Evolutionary conservation across 495 filamentous ascomycete species (phyloP).

Genomic region (Aspergillus homomorphus): DNA sequence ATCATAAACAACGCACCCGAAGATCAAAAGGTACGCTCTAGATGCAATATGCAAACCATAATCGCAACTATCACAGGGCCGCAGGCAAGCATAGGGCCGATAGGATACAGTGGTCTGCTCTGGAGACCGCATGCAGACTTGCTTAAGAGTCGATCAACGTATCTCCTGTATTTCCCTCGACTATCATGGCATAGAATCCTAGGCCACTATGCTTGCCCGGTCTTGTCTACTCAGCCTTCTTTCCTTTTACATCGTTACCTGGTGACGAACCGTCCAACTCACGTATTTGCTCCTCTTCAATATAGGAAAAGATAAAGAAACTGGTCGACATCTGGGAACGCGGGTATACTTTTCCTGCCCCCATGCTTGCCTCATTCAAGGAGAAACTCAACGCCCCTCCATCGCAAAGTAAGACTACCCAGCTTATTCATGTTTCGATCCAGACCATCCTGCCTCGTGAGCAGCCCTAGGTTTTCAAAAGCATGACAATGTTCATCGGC

Average conservation of each 20-base stretch:
- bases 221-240: slow-evolving; percentile 7
- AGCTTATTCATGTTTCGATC: not conserved
- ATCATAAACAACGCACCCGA: slow-evolving; percentile 83
- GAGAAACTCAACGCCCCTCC: slow-evolving; percentile 66
- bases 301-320: slow-evolving; percentile 94
- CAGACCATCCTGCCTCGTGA: slow-evolving; percentile 6
- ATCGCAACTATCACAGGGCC: slow-evolving; percentile 25
- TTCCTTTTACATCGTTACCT: slow-evolving; percentile 17
- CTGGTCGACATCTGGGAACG: slow-evolving; percentile 98
- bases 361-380: slow-evolving; percentile 83
- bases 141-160: slow-evolving; percentile 32
- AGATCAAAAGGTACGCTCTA: slow-evolving; percentile 96
- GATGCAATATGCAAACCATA: slow-evolving; percentile 27
- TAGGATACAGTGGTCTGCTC: slow-evolving; percentile 20
- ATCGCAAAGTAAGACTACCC: slow-evolving; percentile 60
- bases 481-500: not conserved
- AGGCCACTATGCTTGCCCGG: slow-evolving; percentile 12
- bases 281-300: slow-evolving; percentile 43
- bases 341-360: slow-evolving; percentile 79
- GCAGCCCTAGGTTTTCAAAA: not conserved
- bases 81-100: slow-evolving; percentile 32
- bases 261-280: slow-evolving; percentile 46
- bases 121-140: not conserved
- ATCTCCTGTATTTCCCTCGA: slow-evolving; percentile 28
- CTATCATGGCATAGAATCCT: slow-evolving; percentile 22